A percentile compares a stretch with the other conserved stretches of the same genome.
These are phyloP conservation scores for Elsinoe batatas DNA, from an alignment of 2,329 filamentous ascomycete genomes.

Conservation along the genomic window DNA sequence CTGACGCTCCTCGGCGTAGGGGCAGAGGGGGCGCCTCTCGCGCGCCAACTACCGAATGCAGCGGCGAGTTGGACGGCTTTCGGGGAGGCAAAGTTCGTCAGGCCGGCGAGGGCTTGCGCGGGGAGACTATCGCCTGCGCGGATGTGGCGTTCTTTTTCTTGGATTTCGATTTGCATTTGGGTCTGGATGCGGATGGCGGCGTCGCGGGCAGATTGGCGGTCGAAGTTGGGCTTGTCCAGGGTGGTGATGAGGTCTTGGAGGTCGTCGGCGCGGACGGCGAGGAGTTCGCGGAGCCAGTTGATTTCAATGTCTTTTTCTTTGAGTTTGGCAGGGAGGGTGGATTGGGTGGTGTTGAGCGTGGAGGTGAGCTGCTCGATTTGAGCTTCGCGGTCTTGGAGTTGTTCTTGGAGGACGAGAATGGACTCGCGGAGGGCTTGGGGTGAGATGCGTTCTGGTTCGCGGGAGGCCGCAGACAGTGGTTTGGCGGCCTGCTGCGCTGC, in stretches of 20 bases:
- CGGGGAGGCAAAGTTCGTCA: constrained; percentile 68
- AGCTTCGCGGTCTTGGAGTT: constrained; percentile 86
- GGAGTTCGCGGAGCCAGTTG: constrained; percentile 83
- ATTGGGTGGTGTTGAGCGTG: constrained; percentile 57
- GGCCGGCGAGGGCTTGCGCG: constrained; percentile 59
- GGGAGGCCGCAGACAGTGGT: constrained; percentile 18
- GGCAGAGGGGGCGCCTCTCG: constrained; percentile 1
- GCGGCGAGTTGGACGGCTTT: constrained; percentile 83
- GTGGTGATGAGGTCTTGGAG: constrained; percentile 82
- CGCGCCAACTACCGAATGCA: constrained; percentile 92
- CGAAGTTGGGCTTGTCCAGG: constrained; percentile 61
- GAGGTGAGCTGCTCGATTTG: constrained; percentile 81
- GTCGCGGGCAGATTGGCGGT: constrained; percentile 72
- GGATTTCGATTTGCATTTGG: constrained; percentile 95
- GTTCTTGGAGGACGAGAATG: constrained; percentile 91
- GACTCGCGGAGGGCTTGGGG: constrained; percentile 91
- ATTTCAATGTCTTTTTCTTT: constrained; percentile 92
- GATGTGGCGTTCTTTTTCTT: constrained; percentile 79
- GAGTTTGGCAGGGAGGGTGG: constrained; percentile 69
- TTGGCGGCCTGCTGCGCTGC: constrained; percentile 36
- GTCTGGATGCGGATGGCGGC: constrained; percentile 87
- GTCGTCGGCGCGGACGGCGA: constrained; percentile 83
- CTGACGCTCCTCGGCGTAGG: background rate
- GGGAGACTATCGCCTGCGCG: constrained; percentile 44
- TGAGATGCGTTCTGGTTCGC: constrained; percentile 72